Evolutionary conservation across 345 rosid genomes (phyloP), one percentile per base, ranked within the genome.

Genomic region (Salix dunnii): DNA sequence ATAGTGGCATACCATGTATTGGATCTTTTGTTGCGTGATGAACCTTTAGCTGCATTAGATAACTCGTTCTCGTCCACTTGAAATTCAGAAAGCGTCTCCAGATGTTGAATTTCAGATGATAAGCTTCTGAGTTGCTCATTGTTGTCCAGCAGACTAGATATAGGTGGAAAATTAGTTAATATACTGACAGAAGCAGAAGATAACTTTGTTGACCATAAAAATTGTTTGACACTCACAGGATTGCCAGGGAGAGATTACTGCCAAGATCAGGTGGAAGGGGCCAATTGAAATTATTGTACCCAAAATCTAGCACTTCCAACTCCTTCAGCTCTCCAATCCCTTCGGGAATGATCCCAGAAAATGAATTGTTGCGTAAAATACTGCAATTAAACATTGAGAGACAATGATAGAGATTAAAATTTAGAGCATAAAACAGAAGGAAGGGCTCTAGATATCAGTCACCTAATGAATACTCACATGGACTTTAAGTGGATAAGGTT

Each of bases 361-460:
- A 90, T n/a, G 98, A 90, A 75, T 93, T 93, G 89, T 95, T 93
- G 84, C 97, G 91, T 36, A 95, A 83, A 64, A 87, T 82, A 64
- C 98, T 95, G 87, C 62, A 4, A n/a, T 48, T 23, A 71, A 72
- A 77, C 65, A 21, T 35, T 51, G 20, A 51, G 51, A 46, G 58
- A 51, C 58, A 81, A 71, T 21, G 79, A 69, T 69, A 76, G 72
- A 65, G 13, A 51, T 30, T 28, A 70, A 36, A 70, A 21, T 36
- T 18, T 30, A 21, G 11, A 8, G 9, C 40, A 68, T 55, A 23
- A 58, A 58, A 23, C 28, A 58, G 14, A 23, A 58, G 6, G 62
- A 23, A 58, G 6, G 62, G 8, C 25, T 53, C 6, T 2, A 21
- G 35, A 55, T 43, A 30, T 21, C 11, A 30, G 35, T 2, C 5